These are phyloP conservation scores for Suillus bovinus DNA, from an alignment of 768 basidiomycete genomes.

Conservation along the genomic window DNA sequence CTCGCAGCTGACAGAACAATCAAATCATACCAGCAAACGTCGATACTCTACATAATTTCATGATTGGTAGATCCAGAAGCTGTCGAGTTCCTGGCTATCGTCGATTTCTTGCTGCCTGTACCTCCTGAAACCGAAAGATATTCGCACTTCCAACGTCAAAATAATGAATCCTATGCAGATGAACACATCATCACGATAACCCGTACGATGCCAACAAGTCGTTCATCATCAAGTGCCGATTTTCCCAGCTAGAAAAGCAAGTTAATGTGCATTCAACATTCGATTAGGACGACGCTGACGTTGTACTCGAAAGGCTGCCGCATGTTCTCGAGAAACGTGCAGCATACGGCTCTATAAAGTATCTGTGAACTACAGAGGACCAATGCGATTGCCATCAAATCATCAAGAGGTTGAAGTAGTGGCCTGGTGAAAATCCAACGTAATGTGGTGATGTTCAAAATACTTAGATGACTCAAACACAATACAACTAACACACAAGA, in stretches of 20 bases:
- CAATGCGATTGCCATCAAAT: neutral
- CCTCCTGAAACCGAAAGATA: slow-evolving; percentile 15
- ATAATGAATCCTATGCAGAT: slow-evolving; percentile 68
- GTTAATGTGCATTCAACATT: neutral
- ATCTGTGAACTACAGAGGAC: neutral
- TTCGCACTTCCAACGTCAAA: slow-evolving; percentile 61
- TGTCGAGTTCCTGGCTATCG: neutral
- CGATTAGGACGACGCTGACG: neutral
- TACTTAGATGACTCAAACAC: neutral
- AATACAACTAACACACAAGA: neutral
- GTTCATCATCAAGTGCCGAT: slow-evolving; percentile 94
- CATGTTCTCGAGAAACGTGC: slow-evolving; percentile 67
- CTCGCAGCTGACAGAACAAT: slow-evolving; percentile 29
- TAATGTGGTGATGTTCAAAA: neutral
- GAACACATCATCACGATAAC: neutral
- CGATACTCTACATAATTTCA: slow-evolving; percentile 9
- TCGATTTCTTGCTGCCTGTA: slow-evolving; percentile 3
- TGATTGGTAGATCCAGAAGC: neutral
- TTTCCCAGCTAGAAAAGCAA: slow-evolving; percentile 60
- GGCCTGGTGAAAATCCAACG: neutral
- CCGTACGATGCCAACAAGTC: slow-evolving; percentile 79
- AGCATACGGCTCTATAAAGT: slow-evolving; percentile 50
- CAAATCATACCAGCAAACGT: slow-evolving; percentile 18
- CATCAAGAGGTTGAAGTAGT: no score
- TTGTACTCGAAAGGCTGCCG: slow-evolving; percentile 41